Base-by-base conservation (phyloP, 2,329 filamentous ascomycete genomes). In the Ophiostoma quercus region DNA sequence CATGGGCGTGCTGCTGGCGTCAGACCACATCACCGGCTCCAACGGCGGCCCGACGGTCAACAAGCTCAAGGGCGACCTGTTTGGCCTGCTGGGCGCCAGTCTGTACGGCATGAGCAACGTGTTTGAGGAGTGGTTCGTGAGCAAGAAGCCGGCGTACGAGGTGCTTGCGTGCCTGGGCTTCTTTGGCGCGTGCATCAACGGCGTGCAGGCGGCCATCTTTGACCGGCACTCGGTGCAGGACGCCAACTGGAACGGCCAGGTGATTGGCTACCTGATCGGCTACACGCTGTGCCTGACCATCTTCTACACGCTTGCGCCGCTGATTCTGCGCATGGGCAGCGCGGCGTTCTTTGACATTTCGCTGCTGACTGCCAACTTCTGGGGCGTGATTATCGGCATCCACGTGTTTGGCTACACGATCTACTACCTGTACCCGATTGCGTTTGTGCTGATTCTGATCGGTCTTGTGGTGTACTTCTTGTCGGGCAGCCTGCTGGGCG, bases 291-390 rank as follows among this genome's bases (percentile, higher is more conserved):
- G 89, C 71, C 84, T 99, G 29, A 83, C 85, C 69, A 81, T 95
- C 71, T 99, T 99, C 81, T 99, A 99, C 83, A 88, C 89, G 8
- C 83, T 95, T 2, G 93, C 91, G 0, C 95, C 95, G 0, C 81
- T 98, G 69, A 85, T 99, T 73, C 89, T 98, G 80, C 92, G 95
- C 74, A 90, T 98, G 82, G 91, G 91, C 37, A 91, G 88, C 19
- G 95, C 95, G 2, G 94, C 94, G 25, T 97, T 99, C 81, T 96
- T 97, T 83, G 96, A 99, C 80, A 96, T 98, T 76, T 94, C 91
- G 8, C 83, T 99, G 74, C 84, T 99, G 71, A 98, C 95, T 1
- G 92, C 89, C 75, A 97, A 96, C 81, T 98, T 98, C 82, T 99
- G 95, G 95, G 94, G 93, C 74, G 90, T 96, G 72, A 90, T 96